Evolutionary conservation across 1,139 yeast genomes (phyloP).

Genomic region (Pichia sp.): DNA sequence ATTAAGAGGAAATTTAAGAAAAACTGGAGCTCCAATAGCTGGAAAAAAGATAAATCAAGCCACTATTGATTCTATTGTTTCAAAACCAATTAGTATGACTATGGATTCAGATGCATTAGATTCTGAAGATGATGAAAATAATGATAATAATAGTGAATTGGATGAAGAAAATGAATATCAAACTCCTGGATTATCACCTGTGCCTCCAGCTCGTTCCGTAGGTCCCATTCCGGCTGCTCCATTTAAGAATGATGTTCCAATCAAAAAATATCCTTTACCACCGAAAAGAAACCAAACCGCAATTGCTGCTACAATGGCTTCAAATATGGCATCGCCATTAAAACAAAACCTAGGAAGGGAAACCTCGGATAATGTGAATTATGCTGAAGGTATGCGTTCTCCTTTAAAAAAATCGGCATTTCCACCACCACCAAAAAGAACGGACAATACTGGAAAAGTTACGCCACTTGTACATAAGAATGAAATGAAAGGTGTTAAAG

Average conservation of each 20-base stretch:
- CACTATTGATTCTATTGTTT: constrained; percentile 3
- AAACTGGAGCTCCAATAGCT: not conserved
- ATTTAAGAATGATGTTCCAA: constrained; percentile 3
- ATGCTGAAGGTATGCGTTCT: constrained; percentile 15
- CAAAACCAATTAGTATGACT: constrained; percentile 10
- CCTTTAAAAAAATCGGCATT: constrained; percentile 6
- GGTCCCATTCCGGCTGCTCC: constrained; percentile 1
- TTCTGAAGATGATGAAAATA: constrained; percentile 3
- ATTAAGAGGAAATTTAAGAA: constrained; percentile 8
- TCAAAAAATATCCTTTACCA: constrained; percentile 3
- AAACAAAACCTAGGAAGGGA: not conserved
- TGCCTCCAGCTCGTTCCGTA: not conserved
- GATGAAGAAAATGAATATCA: not conserved
- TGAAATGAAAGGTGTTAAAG: too few relatives aligned
- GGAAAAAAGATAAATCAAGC: not conserved
- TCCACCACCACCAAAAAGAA: constrained; percentile 11
- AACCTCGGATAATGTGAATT: constrained; percentile 2
- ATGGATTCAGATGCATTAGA: constrained; percentile 2
- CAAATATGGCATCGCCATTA: constrained; percentile 1
- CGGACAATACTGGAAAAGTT: not conserved
- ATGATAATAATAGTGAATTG: not conserved
- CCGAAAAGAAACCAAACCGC: constrained; percentile 8
- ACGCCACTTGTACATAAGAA: not conserved
- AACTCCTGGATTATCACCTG: not conserved
- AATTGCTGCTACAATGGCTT: constrained; percentile 1